phyloP scores from a whole-genome alignment of 202 grass and related monocot species.

The Setaria italica region DNA sequence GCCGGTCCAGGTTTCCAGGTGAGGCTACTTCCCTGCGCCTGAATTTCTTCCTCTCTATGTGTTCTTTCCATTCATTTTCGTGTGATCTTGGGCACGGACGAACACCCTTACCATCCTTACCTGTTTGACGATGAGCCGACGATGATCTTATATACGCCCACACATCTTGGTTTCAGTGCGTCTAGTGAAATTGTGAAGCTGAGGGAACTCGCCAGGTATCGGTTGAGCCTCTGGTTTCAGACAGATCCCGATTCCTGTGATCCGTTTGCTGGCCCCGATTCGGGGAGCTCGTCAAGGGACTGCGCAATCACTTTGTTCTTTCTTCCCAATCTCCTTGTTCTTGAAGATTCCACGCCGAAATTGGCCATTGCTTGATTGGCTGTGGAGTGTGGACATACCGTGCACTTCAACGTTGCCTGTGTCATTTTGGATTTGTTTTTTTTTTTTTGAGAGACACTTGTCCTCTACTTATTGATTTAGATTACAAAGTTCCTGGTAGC shows the following conservation, averaged over 20 bases:
- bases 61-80: neutral
- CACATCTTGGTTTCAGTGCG: neutral
- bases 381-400: neutral
- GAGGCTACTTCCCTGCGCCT: neutral
- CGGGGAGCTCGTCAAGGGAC: neutral
- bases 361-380: neutral
- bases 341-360: neutral
- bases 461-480: neutral
- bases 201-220: neutral
- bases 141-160: neutral
- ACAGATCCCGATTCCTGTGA: conserved; percentile 3
- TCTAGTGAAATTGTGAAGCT: neutral
- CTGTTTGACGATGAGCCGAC: neutral
- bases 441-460: neutral
- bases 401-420: conserved; percentile 24
- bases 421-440: neutral
- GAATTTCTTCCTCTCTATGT: neutral
- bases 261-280: neutral
- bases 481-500: neutral
- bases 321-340: neutral
- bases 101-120: neutral
- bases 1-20: conserved; percentile 5
- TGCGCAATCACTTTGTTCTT: neutral
- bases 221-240: neutral
- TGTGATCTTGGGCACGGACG: conserved; percentile 9